A percentile compares a stretch with the other conserved stretches of the same genome.
phyloP scores from a whole-genome alignment of 257 asterid species.

The Lycium barbarum region DNA sequence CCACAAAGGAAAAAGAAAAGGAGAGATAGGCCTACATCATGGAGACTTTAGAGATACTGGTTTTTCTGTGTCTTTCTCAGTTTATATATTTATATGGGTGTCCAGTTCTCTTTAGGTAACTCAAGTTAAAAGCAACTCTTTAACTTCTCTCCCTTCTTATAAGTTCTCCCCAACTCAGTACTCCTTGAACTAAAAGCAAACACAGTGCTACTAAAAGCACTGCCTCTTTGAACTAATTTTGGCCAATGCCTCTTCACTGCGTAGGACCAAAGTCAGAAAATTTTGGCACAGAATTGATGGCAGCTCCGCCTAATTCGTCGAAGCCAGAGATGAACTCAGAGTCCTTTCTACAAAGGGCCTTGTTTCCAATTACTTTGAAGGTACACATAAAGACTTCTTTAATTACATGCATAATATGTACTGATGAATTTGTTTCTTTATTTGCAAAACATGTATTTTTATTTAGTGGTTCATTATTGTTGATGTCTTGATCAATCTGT shows the following conservation, averaged over 20 bases:
- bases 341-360: conserved; percentile 61
- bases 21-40: conserved; percentile 61
- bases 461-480: neutral
- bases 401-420: conserved; percentile 19
- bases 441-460: neutral
- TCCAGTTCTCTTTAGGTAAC: conserved; percentile 54
- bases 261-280: conserved; percentile 68
- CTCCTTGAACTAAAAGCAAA: conserved; percentile 15
- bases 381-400: conserved; percentile 36
- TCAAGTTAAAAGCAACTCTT: conserved; percentile 53
- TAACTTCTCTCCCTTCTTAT: conserved; percentile 40
- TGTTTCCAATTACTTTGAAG: conserved; percentile 75
- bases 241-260: conserved; percentile 70
- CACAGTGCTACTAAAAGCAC: neutral
- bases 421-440: neutral
- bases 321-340: conserved; percentile 51
- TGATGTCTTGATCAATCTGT: conserved; percentile 3
- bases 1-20: conserved; percentile 46
- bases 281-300: conserved; percentile 50
- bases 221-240: conserved; percentile 23
- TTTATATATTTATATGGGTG: conserved; percentile 54
- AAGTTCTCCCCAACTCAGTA: conserved; percentile 7
- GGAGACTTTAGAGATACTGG: conserved; percentile 36
- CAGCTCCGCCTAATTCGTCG: conserved; percentile 30
- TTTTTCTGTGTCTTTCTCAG: conserved; percentile 45